Base-by-base conservation (phyloP, 495 filamentous ascomycete genomes). In the Aspergillus indologenus region DNA sequence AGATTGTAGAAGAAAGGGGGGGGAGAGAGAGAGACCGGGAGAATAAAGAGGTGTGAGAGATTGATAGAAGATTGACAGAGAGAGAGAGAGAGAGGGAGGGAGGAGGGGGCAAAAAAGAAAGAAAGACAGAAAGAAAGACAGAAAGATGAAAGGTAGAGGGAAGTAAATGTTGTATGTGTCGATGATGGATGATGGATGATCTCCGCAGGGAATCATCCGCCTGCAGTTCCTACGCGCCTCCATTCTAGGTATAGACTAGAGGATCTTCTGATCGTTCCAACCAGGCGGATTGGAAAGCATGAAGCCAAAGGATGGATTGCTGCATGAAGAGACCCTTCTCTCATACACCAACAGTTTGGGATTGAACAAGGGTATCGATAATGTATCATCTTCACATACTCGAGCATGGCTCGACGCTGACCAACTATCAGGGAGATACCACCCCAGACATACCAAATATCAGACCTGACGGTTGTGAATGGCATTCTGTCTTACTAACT, bases 291-390 rank as follows among this genome's bases (percentile, higher is more conserved):
- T 48, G 45, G 22, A 14, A 23, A 47, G 45, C 19, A 47, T 20
- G 45, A 20, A 22, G 45, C 5, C 19, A 23, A 11, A 47, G 7
- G 19, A 47, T 1, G 19, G 5, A 40, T 14, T 14, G 12, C 34
- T 29, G 26, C 26, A 29, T 29, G 31, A 34, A 52, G 12, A 18
- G 18, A 8, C 12, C 14, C 47, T 50, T 24, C 47, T 50, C 47
- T 50, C 47, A 50, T 3, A 29, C 48, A 51, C 48, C 48, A 51
- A 51, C 24, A 18, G 24, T 51, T 51, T 51, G 48, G 29, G 48
- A 31, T 31, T 51, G 22, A 9, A 40, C 12, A 29, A 29, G 26
- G 26, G 26, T 29, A 29, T 3, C 4, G 26, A 29, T 9, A 9
- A 29, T 3, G 26, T 29, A 29, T 40, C 34, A 40, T 40, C 34